Conservation (phyloP, 352 stramenopile species). For the Phytophthora quininea region DNA sequence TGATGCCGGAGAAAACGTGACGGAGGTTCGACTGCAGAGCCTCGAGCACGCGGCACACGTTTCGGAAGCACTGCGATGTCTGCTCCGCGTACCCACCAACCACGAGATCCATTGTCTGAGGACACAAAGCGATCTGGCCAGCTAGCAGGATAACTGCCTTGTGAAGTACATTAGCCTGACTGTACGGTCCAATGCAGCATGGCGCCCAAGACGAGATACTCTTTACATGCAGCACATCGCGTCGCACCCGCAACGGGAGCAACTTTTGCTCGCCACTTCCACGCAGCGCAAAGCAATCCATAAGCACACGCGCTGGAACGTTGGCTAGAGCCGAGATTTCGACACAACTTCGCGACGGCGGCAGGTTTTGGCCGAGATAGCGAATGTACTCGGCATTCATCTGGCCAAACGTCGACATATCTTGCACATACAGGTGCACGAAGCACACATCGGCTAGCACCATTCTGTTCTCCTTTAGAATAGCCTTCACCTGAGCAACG, state of each 20-base stretch:
- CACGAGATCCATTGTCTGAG: constrained; percentile 94
- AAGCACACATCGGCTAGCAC: constrained; percentile 93
- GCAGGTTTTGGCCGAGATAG: constrained; percentile 86
- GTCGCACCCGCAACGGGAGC: constrained; percentile 55
- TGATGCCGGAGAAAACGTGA: constrained; percentile 66
- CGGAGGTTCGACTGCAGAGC: constrained; percentile 81
- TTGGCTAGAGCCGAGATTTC: constrained; percentile 68
- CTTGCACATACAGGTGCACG: constrained; percentile 95
- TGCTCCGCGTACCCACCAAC: constrained; percentile 49
- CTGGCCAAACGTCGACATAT: constrained; percentile 93
- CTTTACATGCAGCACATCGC: constrained; percentile 95
- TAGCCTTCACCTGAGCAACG: constrained; percentile 47
- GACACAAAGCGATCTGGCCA: constrained; percentile 97
- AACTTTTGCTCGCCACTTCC: constrained; percentile 71
- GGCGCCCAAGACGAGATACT: constrained; percentile 97
- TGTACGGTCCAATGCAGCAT: constrained; percentile 99
- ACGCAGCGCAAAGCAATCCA: constrained; percentile 92
- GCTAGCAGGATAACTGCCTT: constrained; percentile 93
- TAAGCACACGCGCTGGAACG: constrained; percentile 67
- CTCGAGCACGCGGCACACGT: constrained; percentile 72
- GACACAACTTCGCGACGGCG: constrained; percentile 89
- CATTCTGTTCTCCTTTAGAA: constrained; percentile 51
- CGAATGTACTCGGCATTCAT: constrained; percentile 95
- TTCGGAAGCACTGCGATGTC: constrained; percentile 61
- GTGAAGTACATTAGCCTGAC: constrained; percentile 95